Percentiles rank a stretch among this genome's conserved stretches.
These are phyloP conservation scores for Pseudocercospora eumusae DNA, from an alignment of 2,329 filamentous ascomycete genomes.

Conservation along the genomic window DNA sequence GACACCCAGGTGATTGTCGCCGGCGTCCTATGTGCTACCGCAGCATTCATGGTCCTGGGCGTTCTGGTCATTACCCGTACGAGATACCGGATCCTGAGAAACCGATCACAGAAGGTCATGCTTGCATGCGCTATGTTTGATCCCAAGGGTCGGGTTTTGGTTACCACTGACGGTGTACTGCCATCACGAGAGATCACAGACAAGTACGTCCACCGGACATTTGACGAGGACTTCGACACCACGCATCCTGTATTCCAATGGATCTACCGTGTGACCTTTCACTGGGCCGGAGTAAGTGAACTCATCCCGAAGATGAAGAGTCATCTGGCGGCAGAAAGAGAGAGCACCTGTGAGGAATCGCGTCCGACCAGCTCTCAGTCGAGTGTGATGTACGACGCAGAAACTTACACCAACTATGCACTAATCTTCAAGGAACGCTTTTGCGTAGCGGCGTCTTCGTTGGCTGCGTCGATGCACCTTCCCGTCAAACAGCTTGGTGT, in stretches of 20 bases:
- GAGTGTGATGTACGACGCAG: constrained; percentile 51
- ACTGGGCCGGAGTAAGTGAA: constrained; percentile 70
- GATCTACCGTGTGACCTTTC: constrained; percentile 78
- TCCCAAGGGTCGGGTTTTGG: constrained; percentile 64
- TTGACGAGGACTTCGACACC: constrained; percentile 73
- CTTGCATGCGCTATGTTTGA: constrained; percentile 67
- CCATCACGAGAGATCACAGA: constrained; percentile 77
- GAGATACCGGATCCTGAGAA: constrained; percentile 42
- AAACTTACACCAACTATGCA: constrained; percentile 69
- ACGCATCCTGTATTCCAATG: constrained; percentile 81
- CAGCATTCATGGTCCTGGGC: constrained; percentile 41
- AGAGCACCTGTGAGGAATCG: constrained; percentile 38
- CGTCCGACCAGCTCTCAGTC: constrained; percentile 35
- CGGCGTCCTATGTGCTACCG: constrained; percentile 58
- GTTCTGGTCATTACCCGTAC: constrained; percentile 44
- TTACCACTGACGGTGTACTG: constrained; percentile 68
- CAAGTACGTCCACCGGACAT: constrained; percentile 65
- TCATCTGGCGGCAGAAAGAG: constrained; percentile 59
- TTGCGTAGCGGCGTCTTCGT: constrained; percentile 73
- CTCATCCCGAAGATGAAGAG: constrained; percentile 71
- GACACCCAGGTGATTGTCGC: constrained; percentile 73
- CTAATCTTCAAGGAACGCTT: constrained; percentile 80
- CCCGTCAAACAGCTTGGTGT: constrained; percentile 40
- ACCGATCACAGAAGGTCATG: constrained; percentile 56
- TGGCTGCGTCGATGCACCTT: constrained; percentile 63